Base-by-base conservation (phyloP, 495 filamentous ascomycete genomes). In the Copromyces sp. region DNA sequence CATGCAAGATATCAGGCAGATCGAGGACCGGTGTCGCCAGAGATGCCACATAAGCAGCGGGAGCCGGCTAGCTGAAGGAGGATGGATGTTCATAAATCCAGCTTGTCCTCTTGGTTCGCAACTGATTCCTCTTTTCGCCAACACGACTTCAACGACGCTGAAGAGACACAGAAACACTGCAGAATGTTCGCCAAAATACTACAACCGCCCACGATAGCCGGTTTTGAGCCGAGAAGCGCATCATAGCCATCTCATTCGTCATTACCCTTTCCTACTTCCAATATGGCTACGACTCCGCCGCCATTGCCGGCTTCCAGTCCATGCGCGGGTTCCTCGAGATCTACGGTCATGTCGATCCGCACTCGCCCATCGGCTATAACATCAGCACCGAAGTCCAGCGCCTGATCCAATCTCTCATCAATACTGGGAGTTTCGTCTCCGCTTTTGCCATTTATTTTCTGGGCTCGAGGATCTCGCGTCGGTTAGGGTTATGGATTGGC, bases 291-390 rank as follows among this genome's bases (percentile, higher is more conserved):
- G 83, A 85, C 76, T 80, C 78, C 14, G 79, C 80, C 3, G 82
- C 81, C 9, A 79, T 85, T 11, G 80, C 79, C 0, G 81, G 79
- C 2, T 77, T 84, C 44, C 83, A 85, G 70, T 78, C 77, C 35
- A 85, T 86, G 82, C 80, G 80, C 1, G 85, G 83, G 7, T 86
- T 86, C 71, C 77, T 86, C 6, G 74, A 77, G 53, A 78, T 86
- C 12, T 85, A 81, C 71, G 84, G 84, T 6, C 85, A 85, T 73
- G 74, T 78, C 20, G 81, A 83, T 70, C 80, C 79, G 37, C 73
- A 73, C 38, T 80, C 74, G 35, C 76, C 73, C 9, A 77, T 78
- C 71, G 75, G 73, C 9, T 72, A 74, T 45, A 81, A 81, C 73
- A 79, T 82, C 72, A 79, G 77, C 70, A 81, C 78, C 77, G 73